These are phyloP conservation scores for Xerophyta viscosa DNA, from an alignment of 106 monocot genomes.

Conservation along the genomic window DNA sequence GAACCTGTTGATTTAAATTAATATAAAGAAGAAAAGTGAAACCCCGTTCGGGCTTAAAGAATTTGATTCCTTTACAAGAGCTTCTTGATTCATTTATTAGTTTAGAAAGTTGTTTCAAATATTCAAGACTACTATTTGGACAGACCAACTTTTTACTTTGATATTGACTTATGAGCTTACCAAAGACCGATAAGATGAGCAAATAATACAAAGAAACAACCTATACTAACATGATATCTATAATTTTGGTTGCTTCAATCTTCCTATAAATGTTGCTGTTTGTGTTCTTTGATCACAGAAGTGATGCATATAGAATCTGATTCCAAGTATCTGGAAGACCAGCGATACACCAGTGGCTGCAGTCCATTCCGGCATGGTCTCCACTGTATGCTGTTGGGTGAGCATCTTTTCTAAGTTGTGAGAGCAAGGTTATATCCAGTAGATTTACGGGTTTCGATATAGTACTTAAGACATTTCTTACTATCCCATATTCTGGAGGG, in stretches of 20 bases:
- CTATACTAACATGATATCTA: neutral
- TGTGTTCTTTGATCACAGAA: slow-evolving; percentile 21
- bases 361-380: slow-evolving; percentile 59
- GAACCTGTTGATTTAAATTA: too few relatives aligned
- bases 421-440: slow-evolving; percentile 79
- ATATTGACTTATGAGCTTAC: too few relatives aligned
- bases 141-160: too few relatives aligned
- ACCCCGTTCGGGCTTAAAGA: too few relatives aligned
- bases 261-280: neutral
- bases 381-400: slow-evolving; percentile 84
- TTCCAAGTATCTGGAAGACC: slow-evolving; percentile 98
- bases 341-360: slow-evolving; percentile 96
- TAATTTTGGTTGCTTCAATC: neutral
- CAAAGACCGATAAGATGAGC: too few relatives aligned
- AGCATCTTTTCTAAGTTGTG: slow-evolving; percentile 83
- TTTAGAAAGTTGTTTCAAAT: too few relatives aligned
- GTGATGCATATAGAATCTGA: slow-evolving; percentile 62
- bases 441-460: slow-evolving; percentile 62
- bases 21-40: too few relatives aligned
- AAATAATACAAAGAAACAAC: neutral
- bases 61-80: too few relatives aligned
- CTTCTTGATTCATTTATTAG: too few relatives aligned
- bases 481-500: slow-evolving; percentile 41
- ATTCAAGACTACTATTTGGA: too few relatives aligned
- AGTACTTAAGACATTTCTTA: slow-evolving; percentile 36